Percentiles rank a stretch among this genome's conserved stretches.
These are phyloP conservation scores for Solanum sitiens DNA, from an alignment of 257 asterid species.

Conservation along the genomic window DNA sequence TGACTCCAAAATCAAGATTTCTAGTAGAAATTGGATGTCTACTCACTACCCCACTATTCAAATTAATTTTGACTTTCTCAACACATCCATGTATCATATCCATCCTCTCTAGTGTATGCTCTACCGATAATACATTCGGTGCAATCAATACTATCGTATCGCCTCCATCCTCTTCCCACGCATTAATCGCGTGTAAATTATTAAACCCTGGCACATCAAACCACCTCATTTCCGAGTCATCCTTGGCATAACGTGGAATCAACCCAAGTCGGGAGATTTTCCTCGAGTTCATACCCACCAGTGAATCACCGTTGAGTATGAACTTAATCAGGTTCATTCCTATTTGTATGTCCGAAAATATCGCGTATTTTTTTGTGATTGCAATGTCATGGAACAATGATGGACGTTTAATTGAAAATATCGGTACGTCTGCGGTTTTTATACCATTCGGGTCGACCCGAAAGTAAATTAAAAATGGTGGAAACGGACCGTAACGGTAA, in stretches of 20 bases:
- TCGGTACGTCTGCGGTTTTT: slow-evolving; percentile 51
- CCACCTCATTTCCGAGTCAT: slow-evolving; percentile 48
- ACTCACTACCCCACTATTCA: slow-evolving; percentile 29
- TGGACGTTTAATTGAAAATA: slow-evolving; percentile 55
- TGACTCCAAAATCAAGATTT: slow-evolving; percentile 58
- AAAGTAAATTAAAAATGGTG: slow-evolving; percentile 55
- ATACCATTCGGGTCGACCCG: slow-evolving; percentile 33
- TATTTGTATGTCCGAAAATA: slow-evolving; percentile 52
- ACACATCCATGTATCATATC: slow-evolving; percentile 62
- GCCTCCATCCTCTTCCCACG: slow-evolving; percentile 73
- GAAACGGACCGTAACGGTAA: slow-evolving; percentile 51
- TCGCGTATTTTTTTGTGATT: slow-evolving; percentile 46
- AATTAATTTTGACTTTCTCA: slow-evolving; percentile 50
- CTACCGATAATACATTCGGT: slow-evolving; percentile 48
- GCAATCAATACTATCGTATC: slow-evolving; percentile 50
- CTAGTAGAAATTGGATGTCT: slow-evolving; percentile 49
- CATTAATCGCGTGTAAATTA: slow-evolving; percentile 39
- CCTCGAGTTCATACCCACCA: slow-evolving; percentile 30
- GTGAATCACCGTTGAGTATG: slow-evolving; percentile 33
- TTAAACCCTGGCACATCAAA: slow-evolving; percentile 59
- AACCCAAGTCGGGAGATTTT: slow-evolving; percentile 59
- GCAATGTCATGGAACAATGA: slow-evolving; percentile 69
- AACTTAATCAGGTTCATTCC: slow-evolving; percentile 46
- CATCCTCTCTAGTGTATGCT: slow-evolving; percentile 50
- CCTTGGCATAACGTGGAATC: slow-evolving; percentile 45